Evolutionary conservation across 2,329 filamentous ascomycete species (phyloP).

Genomic region (Nigrospora oryzae): DNA sequence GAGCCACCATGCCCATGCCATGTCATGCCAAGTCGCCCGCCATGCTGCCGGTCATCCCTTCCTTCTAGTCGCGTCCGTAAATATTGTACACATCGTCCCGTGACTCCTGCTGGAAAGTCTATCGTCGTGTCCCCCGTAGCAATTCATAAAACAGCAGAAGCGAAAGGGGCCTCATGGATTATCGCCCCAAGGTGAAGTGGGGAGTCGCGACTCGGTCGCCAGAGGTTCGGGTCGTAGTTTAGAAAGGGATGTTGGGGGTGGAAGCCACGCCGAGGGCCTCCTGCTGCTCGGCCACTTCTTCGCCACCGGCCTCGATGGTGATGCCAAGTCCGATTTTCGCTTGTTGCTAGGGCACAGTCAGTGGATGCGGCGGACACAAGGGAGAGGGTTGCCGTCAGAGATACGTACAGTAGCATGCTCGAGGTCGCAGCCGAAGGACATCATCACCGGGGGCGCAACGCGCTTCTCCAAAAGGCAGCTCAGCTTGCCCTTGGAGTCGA

Average conservation of each 20-base stretch:
- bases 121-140: no score
- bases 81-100: no score
- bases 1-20: no score
- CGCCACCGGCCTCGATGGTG: constrained; percentile 76
- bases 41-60: no score
- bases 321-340: constrained; percentile 93
- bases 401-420: constrained; percentile 84
- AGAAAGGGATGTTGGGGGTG: constrained; percentile 57
- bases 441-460: constrained; percentile 81
- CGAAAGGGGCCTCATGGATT: no score
- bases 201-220: no score
- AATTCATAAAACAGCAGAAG: no score
- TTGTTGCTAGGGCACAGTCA: constrained; percentile 57
- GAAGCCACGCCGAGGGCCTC: constrained; percentile 48
- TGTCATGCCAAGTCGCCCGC: no score
- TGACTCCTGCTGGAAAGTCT: no score
- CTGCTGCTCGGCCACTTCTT: constrained; percentile 83
- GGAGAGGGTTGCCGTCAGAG: not conserved
- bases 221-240: constrained; percentile 21
- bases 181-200: no score
- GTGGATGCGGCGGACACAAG: not conserved
- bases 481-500: constrained; percentile 91
- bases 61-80: no score
- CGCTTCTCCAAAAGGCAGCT: constrained; percentile 92
- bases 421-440: constrained; percentile 94